Base-by-base conservation (phyloP, 2,329 filamentous ascomycete species). In the Paradendryphiella salina region DNA sequence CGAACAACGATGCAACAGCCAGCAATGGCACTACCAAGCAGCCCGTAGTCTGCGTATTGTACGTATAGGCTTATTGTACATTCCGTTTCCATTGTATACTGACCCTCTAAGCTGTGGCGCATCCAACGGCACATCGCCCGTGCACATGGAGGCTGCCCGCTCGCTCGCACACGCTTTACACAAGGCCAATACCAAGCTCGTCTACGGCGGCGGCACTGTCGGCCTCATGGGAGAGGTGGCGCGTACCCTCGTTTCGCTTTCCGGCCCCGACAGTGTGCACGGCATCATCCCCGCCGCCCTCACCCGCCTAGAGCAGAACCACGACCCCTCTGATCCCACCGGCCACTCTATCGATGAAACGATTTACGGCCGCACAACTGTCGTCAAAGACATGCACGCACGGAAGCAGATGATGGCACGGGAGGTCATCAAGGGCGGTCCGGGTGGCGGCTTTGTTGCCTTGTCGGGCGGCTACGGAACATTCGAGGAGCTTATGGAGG, bases 221-320 rank as follows among this genome's bases (percentile, higher is more conserved):
- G 94, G 94, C 8, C 82, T 99, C 37, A 99, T 99, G 94, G 94
- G 94, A 69, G 91, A 96, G 71, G 76, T 97, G 9, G 90, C 94
- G 37, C 87, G 87, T 65, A 92, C 90, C 0, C 85, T 99, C 21
- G 90, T 95, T 61, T 81, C 87, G 0, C 84, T 96, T 56, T 85
- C 86, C 4, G 93, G 94, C 2, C 90, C 92, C 0, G 74, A 85
- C 42, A 77, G 87, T 10, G 94, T 97, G 13, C 93, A 96, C 76
- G 94, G 94, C 68, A 89, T 99, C 71, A 96, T 99, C 66, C 94
- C 94, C 4, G 83, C 87, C 43, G 88, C 93, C 0, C 83, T 99
- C 5, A 85, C 96, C 36, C 82, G 83, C 60, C 87, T 87, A 72
- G 92, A 96, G 76, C 86, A 80, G 44, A 73, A 84, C 47, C 82